A percentile compares a stretch with the other conserved stretches of the same genome.
Evolutionary conservation across 305 asterid species (phyloP).

Genomic region (Lippia alba): DNA sequence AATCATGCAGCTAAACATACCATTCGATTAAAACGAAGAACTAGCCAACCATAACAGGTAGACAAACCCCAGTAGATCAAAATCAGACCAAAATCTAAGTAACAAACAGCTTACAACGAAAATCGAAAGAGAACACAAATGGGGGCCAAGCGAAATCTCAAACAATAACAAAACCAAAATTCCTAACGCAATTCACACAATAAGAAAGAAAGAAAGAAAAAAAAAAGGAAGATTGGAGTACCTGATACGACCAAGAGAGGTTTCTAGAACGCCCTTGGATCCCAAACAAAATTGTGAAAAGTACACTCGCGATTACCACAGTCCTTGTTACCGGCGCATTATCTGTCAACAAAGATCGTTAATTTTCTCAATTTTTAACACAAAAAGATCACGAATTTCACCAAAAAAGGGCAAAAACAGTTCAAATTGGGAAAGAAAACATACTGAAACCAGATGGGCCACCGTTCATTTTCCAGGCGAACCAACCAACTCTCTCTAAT

Average conservation of each 20-base stretch:
- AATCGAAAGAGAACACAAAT: neutral
- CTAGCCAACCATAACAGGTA: constrained; percentile 23
- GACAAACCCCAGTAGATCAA: neutral
- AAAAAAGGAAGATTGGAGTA: constrained; percentile 29
- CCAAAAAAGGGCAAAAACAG: constrained; percentile 15
- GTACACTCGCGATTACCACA: constrained; percentile 72
- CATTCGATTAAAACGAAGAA: neutral
- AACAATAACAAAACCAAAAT: neutral
- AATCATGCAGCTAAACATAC: constrained; percentile 10
- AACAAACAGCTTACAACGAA: neutral
- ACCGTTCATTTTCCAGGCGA: constrained; percentile 90
- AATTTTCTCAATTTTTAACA: neutral
- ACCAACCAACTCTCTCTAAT: constrained; percentile 54
- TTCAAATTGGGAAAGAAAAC: constrained; percentile 32
- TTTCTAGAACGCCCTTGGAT: constrained; percentile 79
- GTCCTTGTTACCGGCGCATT: constrained; percentile 91
- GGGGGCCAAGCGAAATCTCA: constrained; percentile 1
- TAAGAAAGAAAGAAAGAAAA: too few relatives aligned
- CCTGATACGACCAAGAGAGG: constrained; percentile 85
- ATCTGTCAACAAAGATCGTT: constrained; percentile 45
- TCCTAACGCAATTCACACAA: neutral
- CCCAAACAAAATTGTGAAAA: constrained; percentile 92
- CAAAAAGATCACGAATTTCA: neutral
- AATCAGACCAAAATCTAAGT: neutral
- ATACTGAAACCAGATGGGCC: constrained; percentile 99